phyloP scores from a whole-genome alignment of 2,329 filamentous ascomycete genomes.

The Monascus ruber region DNA sequence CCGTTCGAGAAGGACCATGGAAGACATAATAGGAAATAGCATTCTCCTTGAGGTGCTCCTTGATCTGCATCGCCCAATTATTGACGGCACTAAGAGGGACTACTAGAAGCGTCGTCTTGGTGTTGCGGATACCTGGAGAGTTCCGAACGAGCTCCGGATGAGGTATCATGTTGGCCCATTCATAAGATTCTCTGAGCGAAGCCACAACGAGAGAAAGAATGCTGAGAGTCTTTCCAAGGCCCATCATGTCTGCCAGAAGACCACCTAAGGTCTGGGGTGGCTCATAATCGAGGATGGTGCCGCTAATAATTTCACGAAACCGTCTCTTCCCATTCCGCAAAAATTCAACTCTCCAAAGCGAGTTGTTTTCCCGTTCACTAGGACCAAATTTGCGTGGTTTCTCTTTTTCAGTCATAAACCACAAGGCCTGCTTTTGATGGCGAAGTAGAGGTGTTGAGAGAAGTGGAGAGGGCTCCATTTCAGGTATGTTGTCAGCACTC shows the following conservation, averaged over 20 bases:
- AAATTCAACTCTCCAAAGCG: constrained; percentile 62
- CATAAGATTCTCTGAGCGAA: constrained; percentile 50
- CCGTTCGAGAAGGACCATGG: constrained; percentile 67
- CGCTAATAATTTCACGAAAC: constrained; percentile 81
- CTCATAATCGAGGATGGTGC: constrained; percentile 46
- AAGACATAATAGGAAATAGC: constrained; percentile 68
- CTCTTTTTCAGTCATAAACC: constrained; percentile 76
- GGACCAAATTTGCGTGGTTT: constrained; percentile 48
- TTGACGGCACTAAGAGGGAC: constrained; percentile 82
- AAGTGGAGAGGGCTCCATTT: constrained; percentile 52
- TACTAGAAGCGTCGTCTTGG: constrained; percentile 70
- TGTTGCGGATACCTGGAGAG: constrained; percentile 45
- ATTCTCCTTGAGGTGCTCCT: constrained; percentile 58
- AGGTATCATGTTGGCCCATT: constrained; percentile 49
- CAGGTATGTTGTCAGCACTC: constrained; percentile 62
- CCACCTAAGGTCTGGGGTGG: constrained; percentile 61
- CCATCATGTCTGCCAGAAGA: constrained; percentile 78
- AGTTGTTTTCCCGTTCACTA: constrained; percentile 52
- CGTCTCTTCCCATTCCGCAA: constrained; percentile 46
- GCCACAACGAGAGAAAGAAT: constrained; percentile 66
- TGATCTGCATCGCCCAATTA: constrained; percentile 92
- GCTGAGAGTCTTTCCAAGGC: constrained; percentile 75
- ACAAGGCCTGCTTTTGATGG: constrained; percentile 83
- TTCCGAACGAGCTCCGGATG: constrained; percentile 24
- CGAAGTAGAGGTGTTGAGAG: constrained; percentile 60